Conservation (phyloP, 1,284 basidiomycete genomes). For the Marasmius sp. region DNA sequence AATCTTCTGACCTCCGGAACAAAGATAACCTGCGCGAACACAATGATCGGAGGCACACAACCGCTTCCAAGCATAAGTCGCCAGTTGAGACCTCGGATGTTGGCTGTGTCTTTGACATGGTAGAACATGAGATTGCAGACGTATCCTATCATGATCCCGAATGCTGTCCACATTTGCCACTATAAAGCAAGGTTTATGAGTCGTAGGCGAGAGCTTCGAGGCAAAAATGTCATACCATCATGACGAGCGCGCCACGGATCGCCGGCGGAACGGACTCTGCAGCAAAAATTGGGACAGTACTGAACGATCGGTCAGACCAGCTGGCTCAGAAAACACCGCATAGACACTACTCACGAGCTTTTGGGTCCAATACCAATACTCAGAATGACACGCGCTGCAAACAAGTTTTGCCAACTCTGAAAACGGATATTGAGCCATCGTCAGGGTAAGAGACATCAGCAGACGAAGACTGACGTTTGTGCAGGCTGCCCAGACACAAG, state of each 20-base stretch:
- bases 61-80: conserved; percentile 1
- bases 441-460: not conserved
- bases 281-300: conserved; percentile 52
- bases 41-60: not conserved
- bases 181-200: not conserved
- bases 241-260: conserved; percentile 78
- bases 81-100: not conserved
- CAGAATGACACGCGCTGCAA: conserved; percentile 61
- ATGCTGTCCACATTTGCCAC: conserved; percentile 7
- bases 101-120: not conserved
- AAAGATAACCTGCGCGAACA: not conserved
- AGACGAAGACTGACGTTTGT: conserved; percentile 39
- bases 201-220: not conserved
- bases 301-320: conserved; percentile 19
- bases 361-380: conserved; percentile 71
- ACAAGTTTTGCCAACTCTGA: conserved; percentile 56
- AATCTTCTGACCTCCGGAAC: not conserved
- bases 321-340: too few relatives aligned
- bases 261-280: conserved; percentile 62
- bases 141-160: conserved; percentile 4
- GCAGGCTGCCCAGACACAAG: conserved; percentile 62
- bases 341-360: conserved; percentile 1
- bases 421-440: not conserved
- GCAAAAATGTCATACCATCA: conserved; percentile 57
- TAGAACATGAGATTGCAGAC: conserved; percentile 1